phyloP scores from a whole-genome alignment of 805 yeast genomes.

The Scheffersomyces coipomensis region DNA sequence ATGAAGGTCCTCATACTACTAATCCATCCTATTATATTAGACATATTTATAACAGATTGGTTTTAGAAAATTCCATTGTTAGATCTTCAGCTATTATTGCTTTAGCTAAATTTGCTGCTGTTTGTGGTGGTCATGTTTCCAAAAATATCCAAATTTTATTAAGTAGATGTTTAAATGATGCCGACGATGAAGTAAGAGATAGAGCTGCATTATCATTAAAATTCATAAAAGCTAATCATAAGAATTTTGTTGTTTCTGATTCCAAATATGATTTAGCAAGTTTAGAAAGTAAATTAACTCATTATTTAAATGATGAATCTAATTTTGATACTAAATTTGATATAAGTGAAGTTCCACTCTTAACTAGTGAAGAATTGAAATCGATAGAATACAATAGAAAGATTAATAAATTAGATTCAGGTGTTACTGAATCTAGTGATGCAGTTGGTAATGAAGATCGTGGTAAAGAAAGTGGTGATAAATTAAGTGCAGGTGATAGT shows the following conservation, averaged over 20 bases:
- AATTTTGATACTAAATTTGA: constrained; percentile 64
- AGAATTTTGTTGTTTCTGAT: constrained; percentile 60
- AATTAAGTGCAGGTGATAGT: constrained; percentile 10
- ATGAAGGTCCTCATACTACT: constrained; percentile 85
- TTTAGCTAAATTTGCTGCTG: constrained; percentile 82
- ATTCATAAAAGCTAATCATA: constrained; percentile 44
- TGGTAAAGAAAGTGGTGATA: constrained; percentile 18
- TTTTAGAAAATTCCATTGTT: constrained; percentile 90
- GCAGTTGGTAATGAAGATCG: constrained; percentile 16
- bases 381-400: constrained; percentile 61
- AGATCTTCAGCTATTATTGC: constrained; percentile 96
- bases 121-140: constrained; percentile 65
- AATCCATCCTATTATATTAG: constrained; percentile 90
- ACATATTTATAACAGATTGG: constrained; percentile 95
- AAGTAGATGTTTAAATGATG: constrained; percentile 80
- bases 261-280: constrained; percentile 69
- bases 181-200: constrained; percentile 96
- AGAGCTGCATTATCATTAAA: constrained; percentile 86
- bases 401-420: constrained; percentile 33
- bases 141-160: constrained; percentile 73
- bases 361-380: constrained; percentile 66
- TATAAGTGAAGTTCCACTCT: constrained; percentile 61
- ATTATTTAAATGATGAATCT: constrained; percentile 60
- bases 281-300: constrained; percentile 74
- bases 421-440: constrained; percentile 16